phyloP scores from a whole-genome alignment of 805 yeast genomes.

The Kodamaea sagamina region DNA sequence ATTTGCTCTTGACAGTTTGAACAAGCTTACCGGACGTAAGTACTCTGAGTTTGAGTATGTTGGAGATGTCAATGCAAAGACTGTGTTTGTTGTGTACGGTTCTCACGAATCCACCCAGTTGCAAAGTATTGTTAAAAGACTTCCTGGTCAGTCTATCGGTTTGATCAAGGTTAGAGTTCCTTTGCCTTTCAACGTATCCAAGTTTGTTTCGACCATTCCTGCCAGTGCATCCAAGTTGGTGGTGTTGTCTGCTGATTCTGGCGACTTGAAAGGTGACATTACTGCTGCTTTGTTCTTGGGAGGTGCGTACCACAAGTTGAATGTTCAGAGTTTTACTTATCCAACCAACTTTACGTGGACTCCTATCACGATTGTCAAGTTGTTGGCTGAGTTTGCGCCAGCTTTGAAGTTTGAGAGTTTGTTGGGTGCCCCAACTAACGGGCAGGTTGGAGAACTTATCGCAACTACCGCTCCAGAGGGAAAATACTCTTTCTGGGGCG shows the following conservation, averaged over 20 bases:
- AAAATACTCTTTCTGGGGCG: slow-evolving; percentile 62
- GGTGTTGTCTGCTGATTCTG: slow-evolving; percentile 48
- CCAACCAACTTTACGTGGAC: slow-evolving; percentile 58
- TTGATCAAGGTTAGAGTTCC: slow-evolving; percentile 75
- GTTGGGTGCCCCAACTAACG: slow-evolving; percentile 12
- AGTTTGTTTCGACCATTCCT: slow-evolving; percentile 63
- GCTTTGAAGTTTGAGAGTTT: slow-evolving; percentile 33
- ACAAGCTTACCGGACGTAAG: slow-evolving; percentile 53
- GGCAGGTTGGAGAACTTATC: slow-evolving; percentile 28
- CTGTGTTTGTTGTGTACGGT: slow-evolving; percentile 83
- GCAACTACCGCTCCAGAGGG: slow-evolving; percentile 47
- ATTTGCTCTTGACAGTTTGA: slow-evolving; percentile 51
- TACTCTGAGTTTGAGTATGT: slow-evolving; percentile 67
- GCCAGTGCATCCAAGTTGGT: slow-evolving; percentile 57
- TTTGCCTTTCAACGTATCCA: slow-evolving; percentile 68
- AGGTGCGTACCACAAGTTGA: slow-evolving; percentile 38
- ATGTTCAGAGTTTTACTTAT: slow-evolving; percentile 54
- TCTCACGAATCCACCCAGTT: slow-evolving; percentile 63
- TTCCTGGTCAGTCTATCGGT: slow-evolving; percentile 52
- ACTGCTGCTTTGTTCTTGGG: slow-evolving; percentile 66
- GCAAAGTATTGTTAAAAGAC: slow-evolving; percentile 41
- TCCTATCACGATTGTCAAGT: slow-evolving; percentile 50
- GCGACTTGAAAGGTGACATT: slow-evolving; percentile 67
- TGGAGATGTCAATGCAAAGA: slow-evolving; percentile 63
- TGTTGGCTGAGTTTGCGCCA: slow-evolving; percentile 43